Percentiles rank a stretch among this genome's conserved stretches.
Evolutionary conservation across 257 asterid genomes (phyloP).

Genomic region (Solanum appendiculatum): DNA sequence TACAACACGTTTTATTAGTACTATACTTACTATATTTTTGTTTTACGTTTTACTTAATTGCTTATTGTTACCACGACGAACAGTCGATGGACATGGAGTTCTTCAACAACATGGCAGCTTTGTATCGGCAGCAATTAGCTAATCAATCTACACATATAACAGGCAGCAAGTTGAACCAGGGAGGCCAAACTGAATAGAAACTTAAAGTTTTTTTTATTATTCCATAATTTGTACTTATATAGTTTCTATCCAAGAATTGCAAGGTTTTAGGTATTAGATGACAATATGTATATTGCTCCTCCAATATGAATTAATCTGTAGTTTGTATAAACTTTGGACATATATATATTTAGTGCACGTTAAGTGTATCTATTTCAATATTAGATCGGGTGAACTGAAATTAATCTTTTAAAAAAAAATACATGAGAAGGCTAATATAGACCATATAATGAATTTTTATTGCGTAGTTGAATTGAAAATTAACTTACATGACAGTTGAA

Average conservation of each 20-base stretch:
- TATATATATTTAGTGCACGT: too few species aligned
- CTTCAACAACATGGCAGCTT: constrained; percentile 53
- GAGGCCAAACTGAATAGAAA: constrained; percentile 11
- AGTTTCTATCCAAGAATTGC: background rate
- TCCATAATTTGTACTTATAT: too few species aligned
- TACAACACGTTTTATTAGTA: background rate
- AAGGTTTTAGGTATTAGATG: background rate
- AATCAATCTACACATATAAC: constrained; percentile 20
- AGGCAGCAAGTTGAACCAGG: constrained; percentile 9
- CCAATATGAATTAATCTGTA: background rate
- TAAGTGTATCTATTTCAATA: too few species aligned
- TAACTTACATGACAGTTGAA: too few species aligned
- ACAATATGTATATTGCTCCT: background rate
- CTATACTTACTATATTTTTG: background rate
- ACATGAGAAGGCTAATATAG: too few species aligned
- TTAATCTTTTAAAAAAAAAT: too few species aligned
- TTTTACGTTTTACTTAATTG: background rate
- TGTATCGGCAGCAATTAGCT: constrained; percentile 31
- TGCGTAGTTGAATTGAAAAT: too few species aligned
- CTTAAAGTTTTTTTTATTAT: background rate
- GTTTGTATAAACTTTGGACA: background rate
- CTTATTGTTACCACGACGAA: background rate
- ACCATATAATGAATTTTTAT: too few species aligned
- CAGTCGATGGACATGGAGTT: constrained; percentile 62
- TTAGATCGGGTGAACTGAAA: too few species aligned